Evolutionary conservation across 2,329 filamentous ascomycete species (phyloP).

Genomic region (Colletotrichum sp.): DNA sequence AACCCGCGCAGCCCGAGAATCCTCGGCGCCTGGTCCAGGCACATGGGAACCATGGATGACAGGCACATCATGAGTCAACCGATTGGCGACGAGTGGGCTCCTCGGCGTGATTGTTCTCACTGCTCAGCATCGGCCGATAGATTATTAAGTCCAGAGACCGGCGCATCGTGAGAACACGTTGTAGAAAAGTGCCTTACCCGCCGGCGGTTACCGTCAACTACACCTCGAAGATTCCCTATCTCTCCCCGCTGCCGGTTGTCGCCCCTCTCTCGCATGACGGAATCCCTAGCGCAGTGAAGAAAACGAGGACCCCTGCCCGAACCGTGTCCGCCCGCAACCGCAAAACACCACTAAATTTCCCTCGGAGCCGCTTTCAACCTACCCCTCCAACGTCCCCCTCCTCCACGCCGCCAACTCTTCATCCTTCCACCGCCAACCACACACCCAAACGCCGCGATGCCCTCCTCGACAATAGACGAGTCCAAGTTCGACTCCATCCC

Average conservation of each 20-base stretch:
- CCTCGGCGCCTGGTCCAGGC: constrained; percentile 2
- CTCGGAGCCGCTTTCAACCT: constrained; percentile 4
- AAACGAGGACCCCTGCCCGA: neutral
- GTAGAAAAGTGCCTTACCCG: neutral
- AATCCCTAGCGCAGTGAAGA: constrained; percentile 3
- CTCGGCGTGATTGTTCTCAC: neutral
- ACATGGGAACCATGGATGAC: neutral
- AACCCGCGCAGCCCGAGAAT: neutral
- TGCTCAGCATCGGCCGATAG: neutral
- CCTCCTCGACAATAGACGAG: constrained; percentile 52
- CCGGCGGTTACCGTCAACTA: neutral
- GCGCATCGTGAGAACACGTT: neutral
- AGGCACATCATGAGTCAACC: constrained; percentile 15
- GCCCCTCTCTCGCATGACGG: constrained; percentile 3
- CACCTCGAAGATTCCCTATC: neutral
- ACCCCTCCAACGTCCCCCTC: neutral
- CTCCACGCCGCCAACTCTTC: neutral
- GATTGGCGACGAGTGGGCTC: neutral
- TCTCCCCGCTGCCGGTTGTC: neutral
- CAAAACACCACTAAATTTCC: neutral
- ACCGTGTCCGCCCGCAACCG: neutral
- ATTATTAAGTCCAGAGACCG: neutral
- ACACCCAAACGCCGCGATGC: constrained; percentile 43
- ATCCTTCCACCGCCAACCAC: neutral
- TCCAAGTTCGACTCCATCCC: constrained; percentile 69